These are phyloP conservation scores for Teratosphaeria zuluensis DNA, from an alignment of 2,329 filamentous ascomycete species.

Conservation along the genomic window DNA sequence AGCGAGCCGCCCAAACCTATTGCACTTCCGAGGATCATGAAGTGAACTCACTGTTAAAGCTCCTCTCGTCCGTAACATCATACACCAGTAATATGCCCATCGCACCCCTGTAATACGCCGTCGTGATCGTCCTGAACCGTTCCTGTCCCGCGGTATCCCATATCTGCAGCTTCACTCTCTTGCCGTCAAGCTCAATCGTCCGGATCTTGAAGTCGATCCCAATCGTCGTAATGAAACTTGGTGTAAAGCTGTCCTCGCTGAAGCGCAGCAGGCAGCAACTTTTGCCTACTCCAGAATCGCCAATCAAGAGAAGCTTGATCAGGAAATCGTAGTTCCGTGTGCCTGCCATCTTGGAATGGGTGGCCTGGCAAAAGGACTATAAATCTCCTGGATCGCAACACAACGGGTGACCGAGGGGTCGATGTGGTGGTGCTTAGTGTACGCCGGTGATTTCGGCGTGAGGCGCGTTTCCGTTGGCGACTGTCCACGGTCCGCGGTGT, in stretches of 20 bases:
- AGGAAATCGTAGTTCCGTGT: slow-evolving; percentile 99
- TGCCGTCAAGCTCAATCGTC: slow-evolving; percentile 97
- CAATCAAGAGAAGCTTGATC: slow-evolving; percentile 94
- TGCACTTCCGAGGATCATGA: not conserved
- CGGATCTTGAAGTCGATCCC: slow-evolving; percentile 99
- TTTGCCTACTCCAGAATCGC: slow-evolving; percentile 93
- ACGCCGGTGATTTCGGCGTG: not conserved
- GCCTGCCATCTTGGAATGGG: slow-evolving; percentile 61
- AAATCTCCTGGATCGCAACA: not conserved
- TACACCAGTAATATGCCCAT: slow-evolving; percentile 98
- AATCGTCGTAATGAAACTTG: slow-evolving; percentile 97
- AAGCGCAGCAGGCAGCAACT: slow-evolving; percentile 94
- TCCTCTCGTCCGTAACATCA: slow-evolving; percentile 93
- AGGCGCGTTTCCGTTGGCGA: not conserved
- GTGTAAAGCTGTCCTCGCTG: slow-evolving; percentile 95
- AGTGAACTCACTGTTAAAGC: slow-evolving; percentile 71
- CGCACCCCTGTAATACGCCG: slow-evolving; percentile 94
- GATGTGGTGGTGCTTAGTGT: not conserved
- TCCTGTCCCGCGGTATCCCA: slow-evolving; percentile 99
- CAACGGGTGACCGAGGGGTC: not conserved
- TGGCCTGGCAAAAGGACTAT: not conserved
- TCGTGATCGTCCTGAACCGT: slow-evolving; percentile 96
- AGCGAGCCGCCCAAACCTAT: slow-evolving; percentile 11
- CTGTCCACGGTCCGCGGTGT: not conserved
- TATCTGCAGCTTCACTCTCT: slow-evolving; percentile 98